Percentiles rank a stretch among this genome's conserved stretches.
Conservation (phyloP, 306 rosid species). For the Bauhinia variegata region DNA sequence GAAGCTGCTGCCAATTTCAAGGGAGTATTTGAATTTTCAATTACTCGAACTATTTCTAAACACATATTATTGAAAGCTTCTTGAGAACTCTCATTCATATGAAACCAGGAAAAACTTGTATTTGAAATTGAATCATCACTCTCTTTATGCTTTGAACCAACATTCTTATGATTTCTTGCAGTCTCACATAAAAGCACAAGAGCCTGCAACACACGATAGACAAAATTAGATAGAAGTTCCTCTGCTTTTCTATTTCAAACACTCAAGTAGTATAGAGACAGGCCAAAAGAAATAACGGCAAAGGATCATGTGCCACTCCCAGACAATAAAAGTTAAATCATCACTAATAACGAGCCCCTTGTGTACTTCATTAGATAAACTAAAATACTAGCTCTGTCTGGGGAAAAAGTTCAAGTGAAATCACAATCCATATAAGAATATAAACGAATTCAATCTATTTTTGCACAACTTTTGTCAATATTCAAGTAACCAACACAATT, state of each 20-base stretch:
- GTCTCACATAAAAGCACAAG: conserved; percentile 78
- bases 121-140: conserved; percentile 44
- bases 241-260: background rate
- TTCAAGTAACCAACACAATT: conserved; percentile 12
- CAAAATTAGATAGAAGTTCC: conserved; percentile 28
- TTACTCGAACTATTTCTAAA: conserved; percentile 56
- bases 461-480: background rate
- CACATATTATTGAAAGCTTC: conserved; percentile 60
- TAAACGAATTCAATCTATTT: too few relatives aligned
- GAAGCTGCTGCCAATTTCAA: conserved; percentile 81
- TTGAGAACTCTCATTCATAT: conserved; percentile 57
- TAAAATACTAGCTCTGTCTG: background rate
- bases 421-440: too few relatives aligned
- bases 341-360: background rate
- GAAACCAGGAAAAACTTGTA: conserved; percentile 52
- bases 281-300: background rate
- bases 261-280: background rate
- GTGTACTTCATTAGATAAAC: background rate
- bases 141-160: conserved; percentile 45
- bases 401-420: background rate
- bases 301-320: background rate
- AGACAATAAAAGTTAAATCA: background rate
- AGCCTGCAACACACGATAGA: conserved; percentile 61
- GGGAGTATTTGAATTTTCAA: conserved; percentile 52
- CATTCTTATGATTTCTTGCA: conserved; percentile 48